phyloP scores from a whole-genome alignment of 1,284 basidiomycete species.

The Gastroboletus turbinatus region DNA sequence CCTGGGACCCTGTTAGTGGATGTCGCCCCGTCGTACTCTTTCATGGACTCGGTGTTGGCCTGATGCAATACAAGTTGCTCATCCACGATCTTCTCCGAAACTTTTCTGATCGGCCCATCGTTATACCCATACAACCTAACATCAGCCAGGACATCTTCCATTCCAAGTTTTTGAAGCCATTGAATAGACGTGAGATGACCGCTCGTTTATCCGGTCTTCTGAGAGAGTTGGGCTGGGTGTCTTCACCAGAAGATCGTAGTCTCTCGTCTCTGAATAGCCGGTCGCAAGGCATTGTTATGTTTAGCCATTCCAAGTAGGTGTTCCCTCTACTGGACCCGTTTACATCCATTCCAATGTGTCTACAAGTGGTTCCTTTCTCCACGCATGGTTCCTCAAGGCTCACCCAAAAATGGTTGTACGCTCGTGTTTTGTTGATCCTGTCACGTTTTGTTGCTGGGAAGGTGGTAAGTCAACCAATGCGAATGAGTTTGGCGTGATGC shows the following conservation, averaged over 20 bases:
- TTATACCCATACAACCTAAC: slow-evolving; percentile 81
- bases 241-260: slow-evolving; percentile 20
- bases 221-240: slow-evolving; percentile 64
- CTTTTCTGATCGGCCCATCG: slow-evolving; percentile 69
- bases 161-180: slow-evolving; percentile 67
- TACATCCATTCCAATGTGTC: slow-evolving; percentile 11
- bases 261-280: background rate
- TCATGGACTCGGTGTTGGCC: slow-evolving; percentile 84
- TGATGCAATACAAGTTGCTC: slow-evolving; percentile 62
- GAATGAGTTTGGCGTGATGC: background rate
- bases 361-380: slow-evolving; percentile 66
- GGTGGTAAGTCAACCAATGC: slow-evolving; percentile 52
- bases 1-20: slow-evolving; percentile 57
- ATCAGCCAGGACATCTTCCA: slow-evolving; percentile 86
- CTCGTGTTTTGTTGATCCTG: slow-evolving; percentile 88
- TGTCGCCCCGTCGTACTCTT: slow-evolving; percentile 78
- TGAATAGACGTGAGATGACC: slow-evolving; percentile 60
- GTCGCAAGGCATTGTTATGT: slow-evolving; percentile 61
- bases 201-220: slow-evolving; percentile 60
- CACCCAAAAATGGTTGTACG: slow-evolving; percentile 67
- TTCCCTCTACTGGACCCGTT: background rate
- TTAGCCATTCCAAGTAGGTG: slow-evolving; percentile 87
- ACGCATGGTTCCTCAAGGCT: slow-evolving; percentile 84
- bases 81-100: slow-evolving; percentile 50
- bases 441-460: slow-evolving; percentile 89